Evolutionary conservation across 805 yeast genomes (phyloP).

Genomic region (Candida takata): DNA sequence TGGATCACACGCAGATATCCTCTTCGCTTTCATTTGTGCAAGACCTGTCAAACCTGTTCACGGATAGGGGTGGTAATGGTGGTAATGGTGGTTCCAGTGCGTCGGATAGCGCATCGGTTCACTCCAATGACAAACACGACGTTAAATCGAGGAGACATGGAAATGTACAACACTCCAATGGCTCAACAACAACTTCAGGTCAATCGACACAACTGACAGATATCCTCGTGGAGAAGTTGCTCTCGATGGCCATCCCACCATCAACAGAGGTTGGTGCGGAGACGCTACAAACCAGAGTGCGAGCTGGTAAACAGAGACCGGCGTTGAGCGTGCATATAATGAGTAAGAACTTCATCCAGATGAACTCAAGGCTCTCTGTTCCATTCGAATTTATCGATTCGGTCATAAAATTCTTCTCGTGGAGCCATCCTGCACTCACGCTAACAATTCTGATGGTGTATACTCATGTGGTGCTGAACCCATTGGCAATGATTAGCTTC

Average conservation of each 20-base stretch:
- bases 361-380: conserved; percentile 54
- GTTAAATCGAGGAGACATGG: too few relatives aligned
- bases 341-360: conserved; percentile 57
- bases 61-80: neutral
- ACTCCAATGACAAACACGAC: too few relatives aligned
- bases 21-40: conserved; percentile 12
- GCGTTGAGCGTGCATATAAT: conserved; percentile 60
- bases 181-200: too few relatives aligned
- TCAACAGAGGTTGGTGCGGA: conserved; percentile 39
- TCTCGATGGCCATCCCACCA: conserved; percentile 68
- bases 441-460: conserved; percentile 44
- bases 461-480: conserved; percentile 53
- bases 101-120: too few relatives aligned
- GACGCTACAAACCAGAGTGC: conserved; percentile 46
- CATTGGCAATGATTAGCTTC: conserved; percentile 43
- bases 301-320: conserved; percentile 57
- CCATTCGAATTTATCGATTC: conserved; percentile 59
- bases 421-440: conserved; percentile 61
- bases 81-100: too few relatives aligned
- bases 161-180: too few relatives aligned
- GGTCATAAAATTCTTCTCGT: conserved; percentile 45
- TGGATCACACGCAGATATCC: too few relatives aligned
- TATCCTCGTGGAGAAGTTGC: conserved; percentile 61
- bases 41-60: conserved; percentile 11
- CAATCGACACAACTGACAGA: conserved; percentile 41